Evolutionary conservation across 345 rosid genomes (phyloP).

Genomic region (Cochlearia excelsa): DNA sequence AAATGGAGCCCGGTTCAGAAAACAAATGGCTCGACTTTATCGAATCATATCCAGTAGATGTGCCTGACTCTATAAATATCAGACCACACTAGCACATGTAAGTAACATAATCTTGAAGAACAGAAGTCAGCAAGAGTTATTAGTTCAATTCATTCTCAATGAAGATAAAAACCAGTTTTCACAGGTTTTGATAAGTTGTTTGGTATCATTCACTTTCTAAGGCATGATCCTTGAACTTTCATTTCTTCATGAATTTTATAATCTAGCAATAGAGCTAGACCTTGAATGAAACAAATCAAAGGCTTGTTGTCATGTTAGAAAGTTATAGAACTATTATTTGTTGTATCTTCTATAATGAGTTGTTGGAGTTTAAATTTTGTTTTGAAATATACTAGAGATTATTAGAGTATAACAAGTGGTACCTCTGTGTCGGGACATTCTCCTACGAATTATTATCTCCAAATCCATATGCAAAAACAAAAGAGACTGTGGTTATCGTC

Average conservation of each 20-base stretch:
- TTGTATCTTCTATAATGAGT: not conserved
- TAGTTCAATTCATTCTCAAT: slow-evolving; percentile 20
- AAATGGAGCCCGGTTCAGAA: slow-evolving; percentile 29
- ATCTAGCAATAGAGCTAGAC: slow-evolving; percentile 12
- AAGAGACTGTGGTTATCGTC: not conserved
- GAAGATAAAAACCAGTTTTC: slow-evolving; percentile 13
- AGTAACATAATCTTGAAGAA: slow-evolving; percentile 21
- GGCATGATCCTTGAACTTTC: not conserved
- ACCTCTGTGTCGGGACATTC: slow-evolving; percentile 19
- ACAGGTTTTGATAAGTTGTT: slow-evolving; percentile 19
- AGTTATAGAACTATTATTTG: slow-evolving; percentile 1
- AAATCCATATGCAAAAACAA: slow-evolving; percentile 17
- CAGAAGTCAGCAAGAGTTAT: not conserved
- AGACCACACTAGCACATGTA: slow-evolving; percentile 13
- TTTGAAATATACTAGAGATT: not conserved
- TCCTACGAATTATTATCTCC: slow-evolving; percentile 9
- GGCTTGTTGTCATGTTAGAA: not conserved
- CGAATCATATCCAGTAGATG: slow-evolving; percentile 39
- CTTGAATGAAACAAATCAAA: slow-evolving; percentile 11
- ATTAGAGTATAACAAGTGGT: not conserved
- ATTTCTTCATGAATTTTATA: too few relatives aligned
- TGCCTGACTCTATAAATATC: slow-evolving; percentile 29
- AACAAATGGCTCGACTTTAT: slow-evolving; percentile 50
- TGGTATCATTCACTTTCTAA: slow-evolving; percentile 20
- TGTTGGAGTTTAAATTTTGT: not conserved